Evolutionary conservation across 2,329 filamentous ascomycete species (phyloP), one percentile per base, ranked within the genome.

Genomic region (Akanthomyces dipterigenus): DNA sequence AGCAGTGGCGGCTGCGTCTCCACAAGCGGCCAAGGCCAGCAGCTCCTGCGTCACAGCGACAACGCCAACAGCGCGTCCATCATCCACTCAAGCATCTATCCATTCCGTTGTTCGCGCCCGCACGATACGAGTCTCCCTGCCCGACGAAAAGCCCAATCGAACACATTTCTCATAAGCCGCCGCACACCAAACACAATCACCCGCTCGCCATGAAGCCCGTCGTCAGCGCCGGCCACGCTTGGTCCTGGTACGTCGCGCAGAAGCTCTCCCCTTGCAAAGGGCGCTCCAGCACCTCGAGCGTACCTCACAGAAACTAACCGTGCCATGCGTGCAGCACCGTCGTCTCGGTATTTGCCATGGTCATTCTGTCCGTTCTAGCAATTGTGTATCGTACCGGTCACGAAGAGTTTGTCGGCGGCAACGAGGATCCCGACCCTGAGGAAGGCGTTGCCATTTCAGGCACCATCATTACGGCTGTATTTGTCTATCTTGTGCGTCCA

Each of bases 191-290:
- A 16, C 34, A 9, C 28, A 22, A 36, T 16, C 28, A 31, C 43
- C 55, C 36, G n/a, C 55, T 34, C 80, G 85, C 71, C 72, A 97
- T 97, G 93, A 97, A 97, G 88, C 93, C 93, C 68, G 81, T 98
- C 73, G 90, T 98, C 69, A 89, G 91, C 72, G 88, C 91, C 67
- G 84, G 93, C 79, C 93, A 96, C 79, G 93, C 93, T 71, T 97
- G 93, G 92, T 91, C 88, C 80, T 96, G 93, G 93, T 97, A 81
- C 72, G 86, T 75, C 63, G 53, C 61, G 42, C 48, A 62, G 14
- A 16, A 7, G 20, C 59, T 36, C 46, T 5, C 20, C 51, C 36
- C 38, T 16, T 43, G 54, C 34, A 16, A 34, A 8, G 31, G 54
- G 3, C 38, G 31, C 50, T 18, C 26, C 24, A 26, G 31, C 12